A percentile compares a stretch with the other conserved stretches of the same genome.
phyloP scores from a whole-genome alignment of 2,329 filamentous ascomycete species.

The Leptographium procerum region DNA sequence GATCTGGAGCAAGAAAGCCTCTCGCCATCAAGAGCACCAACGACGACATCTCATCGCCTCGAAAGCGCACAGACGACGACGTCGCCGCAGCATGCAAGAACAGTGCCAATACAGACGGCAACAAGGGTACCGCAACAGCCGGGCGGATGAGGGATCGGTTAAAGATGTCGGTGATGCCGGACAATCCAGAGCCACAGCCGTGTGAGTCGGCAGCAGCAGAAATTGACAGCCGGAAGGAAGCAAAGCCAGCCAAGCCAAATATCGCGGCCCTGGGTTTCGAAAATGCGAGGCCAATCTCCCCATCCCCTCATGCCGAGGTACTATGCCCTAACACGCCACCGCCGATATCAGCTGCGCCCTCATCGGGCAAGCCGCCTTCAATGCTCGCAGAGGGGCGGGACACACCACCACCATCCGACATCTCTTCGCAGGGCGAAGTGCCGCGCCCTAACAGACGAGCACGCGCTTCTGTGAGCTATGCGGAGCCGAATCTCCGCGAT shows the following conservation, averaged over 20 bases:
- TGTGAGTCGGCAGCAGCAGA: background rate
- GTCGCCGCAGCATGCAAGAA: background rate
- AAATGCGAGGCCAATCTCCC: background rate
- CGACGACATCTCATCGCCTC: conserved; percentile 46
- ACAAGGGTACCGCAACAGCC: conserved; percentile 6
- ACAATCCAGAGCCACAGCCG: conserved; percentile 16
- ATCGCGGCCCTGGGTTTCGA: background rate
- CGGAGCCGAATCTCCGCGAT: conserved; percentile 67
- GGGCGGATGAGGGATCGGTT: conserved; percentile 9
- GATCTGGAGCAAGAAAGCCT: conserved; percentile 30
- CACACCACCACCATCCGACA: conserved; percentile 49
- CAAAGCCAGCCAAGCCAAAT: conserved; percentile 19
- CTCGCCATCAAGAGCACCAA: conserved; percentile 49
- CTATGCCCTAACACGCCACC: conserved; percentile 9
- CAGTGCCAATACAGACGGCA: background rate
- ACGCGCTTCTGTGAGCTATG: conserved; percentile 62
- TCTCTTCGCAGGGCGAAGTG: conserved; percentile 43
- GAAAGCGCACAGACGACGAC: conserved; percentile 29
- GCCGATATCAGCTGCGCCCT: background rate
- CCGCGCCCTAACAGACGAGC: conserved; percentile 56
- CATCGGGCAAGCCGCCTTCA: conserved; percentile 27
- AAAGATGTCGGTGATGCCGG: conserved; percentile 17
- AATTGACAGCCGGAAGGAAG: background rate
- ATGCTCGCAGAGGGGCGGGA: conserved; percentile 26
- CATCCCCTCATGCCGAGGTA: background rate